phyloP scores from a whole-genome alignment of 2,329 filamentous ascomycete genomes.

The Fusarium sp. region DNA sequence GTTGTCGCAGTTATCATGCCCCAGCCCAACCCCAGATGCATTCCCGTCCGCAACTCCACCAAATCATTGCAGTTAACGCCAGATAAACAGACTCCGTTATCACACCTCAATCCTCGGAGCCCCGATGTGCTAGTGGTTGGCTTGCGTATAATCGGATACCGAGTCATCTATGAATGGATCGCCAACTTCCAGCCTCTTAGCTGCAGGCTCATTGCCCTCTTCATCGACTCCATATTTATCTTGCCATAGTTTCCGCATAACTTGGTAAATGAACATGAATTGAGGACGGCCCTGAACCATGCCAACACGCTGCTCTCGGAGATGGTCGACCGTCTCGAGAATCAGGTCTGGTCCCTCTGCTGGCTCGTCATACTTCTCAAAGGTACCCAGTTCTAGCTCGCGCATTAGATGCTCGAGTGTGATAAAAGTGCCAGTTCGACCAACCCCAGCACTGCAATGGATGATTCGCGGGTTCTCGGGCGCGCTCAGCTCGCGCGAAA shows the following conservation, averaged over 20 bases:
- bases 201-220: conserved; percentile 56
- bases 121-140: neutral
- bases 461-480: conserved; percentile 75
- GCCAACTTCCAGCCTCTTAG: conserved; percentile 62
- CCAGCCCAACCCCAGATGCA: neutral
- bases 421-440: conserved; percentile 94
- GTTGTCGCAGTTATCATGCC: conserved; percentile 9
- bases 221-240: conserved; percentile 64
- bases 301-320: conserved; percentile 87
- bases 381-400: conserved; percentile 78
- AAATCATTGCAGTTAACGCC: conserved; percentile 7
- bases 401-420: conserved; percentile 90
- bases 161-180: conserved; percentile 52
- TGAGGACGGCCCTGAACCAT: conserved; percentile 95
- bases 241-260: conserved; percentile 78
- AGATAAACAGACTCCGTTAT: neutral
- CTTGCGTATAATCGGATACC: conserved; percentile 20
- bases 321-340: conserved; percentile 78
- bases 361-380: conserved; percentile 59
- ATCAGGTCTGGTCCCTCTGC: conserved; percentile 68
- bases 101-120: conserved; percentile 5
- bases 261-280: conserved; percentile 88
- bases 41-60: conserved; percentile 4
- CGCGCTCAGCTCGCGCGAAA: conserved; percentile 68
- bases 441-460: conserved; percentile 91